Conservation (phyloP, 2,329 filamentous ascomycete species). For the Nakataea oryzae region DNA sequence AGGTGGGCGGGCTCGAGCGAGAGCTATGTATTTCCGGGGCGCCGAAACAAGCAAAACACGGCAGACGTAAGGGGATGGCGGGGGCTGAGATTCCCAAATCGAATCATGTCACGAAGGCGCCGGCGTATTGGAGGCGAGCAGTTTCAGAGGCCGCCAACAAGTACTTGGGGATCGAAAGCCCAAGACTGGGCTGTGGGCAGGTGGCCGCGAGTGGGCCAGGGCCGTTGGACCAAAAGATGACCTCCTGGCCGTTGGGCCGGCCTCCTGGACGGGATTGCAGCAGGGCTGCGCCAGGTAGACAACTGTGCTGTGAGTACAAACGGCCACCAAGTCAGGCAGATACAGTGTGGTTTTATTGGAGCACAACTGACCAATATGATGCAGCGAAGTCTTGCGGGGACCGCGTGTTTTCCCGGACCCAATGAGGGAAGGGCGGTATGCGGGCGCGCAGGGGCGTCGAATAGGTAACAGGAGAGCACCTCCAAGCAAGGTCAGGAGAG, state of each 20-base stretch:
- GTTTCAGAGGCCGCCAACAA: background rate
- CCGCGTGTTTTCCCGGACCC: background rate
- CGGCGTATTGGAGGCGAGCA: background rate
- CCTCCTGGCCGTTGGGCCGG: background rate
- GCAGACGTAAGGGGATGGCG: constrained; percentile 7
- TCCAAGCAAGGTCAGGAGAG: background rate
- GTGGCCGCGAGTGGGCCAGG: background rate
- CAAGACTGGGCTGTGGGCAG: background rate
- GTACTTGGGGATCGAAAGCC: background rate
- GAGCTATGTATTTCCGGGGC: background rate
- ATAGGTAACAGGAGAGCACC: no score
- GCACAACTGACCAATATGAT: constrained; percentile 31
- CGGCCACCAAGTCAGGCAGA: background rate
- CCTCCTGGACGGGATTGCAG: background rate
- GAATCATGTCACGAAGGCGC: background rate
- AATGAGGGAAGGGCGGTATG: no score
- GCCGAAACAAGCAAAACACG: background rate
- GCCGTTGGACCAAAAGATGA: constrained; percentile 6
- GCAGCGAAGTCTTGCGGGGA: constrained; percentile 16
- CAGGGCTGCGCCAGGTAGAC: background rate
- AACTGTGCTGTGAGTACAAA: background rate
- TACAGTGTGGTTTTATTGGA: constrained; percentile 15
- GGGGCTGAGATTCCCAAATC: background rate
- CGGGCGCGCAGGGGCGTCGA: no score
- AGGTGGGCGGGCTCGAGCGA: background rate